Percentiles rank a stretch among this genome's conserved stretches.
Conservation (phyloP, 1,284 basidiomycete species). For the Laetiporus sulphureus region DNA sequence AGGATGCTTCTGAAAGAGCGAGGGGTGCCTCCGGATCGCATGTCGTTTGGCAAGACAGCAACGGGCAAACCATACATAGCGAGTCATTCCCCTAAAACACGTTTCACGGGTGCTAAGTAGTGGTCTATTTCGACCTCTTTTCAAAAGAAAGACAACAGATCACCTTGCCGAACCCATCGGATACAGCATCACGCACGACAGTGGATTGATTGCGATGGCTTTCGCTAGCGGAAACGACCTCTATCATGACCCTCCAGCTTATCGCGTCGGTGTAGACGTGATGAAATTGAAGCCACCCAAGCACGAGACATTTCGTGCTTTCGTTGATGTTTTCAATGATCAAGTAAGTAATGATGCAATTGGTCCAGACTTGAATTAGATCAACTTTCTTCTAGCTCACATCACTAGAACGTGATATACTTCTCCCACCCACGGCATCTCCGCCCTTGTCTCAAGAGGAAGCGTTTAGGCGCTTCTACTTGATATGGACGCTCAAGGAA, state of each 20-base stretch:
- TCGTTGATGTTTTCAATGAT: constrained; percentile 58
- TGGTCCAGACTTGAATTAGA: background rate
- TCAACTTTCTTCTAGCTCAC: constrained; percentile 42
- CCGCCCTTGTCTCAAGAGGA: constrained; percentile 32
- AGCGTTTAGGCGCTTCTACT: constrained; percentile 55
- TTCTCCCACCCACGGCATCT: constrained; percentile 27
- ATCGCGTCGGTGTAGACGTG: constrained; percentile 66
- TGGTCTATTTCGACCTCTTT: too few relatives aligned
- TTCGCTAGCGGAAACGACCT: constrained; percentile 43
- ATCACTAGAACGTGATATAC: constrained; percentile 36
- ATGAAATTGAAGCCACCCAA: constrained; percentile 67
- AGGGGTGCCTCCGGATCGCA: constrained; percentile 38
- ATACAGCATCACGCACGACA: constrained; percentile 79
- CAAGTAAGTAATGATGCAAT: constrained; percentile 41
- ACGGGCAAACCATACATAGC: constrained; percentile 72
- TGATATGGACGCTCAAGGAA: constrained; percentile 84
- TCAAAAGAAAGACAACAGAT: constrained; percentile 37
- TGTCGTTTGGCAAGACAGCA: constrained; percentile 50
- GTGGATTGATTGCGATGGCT: constrained; percentile 61
- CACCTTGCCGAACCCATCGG: constrained; percentile 46
- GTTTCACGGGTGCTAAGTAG: background rate
- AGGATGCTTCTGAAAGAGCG: constrained; percentile 51
- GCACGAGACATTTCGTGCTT: constrained; percentile 46
- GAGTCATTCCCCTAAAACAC: constrained; percentile 21
- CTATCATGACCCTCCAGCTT: constrained; percentile 43